Evolutionary conservation across 768 basidiomycete genomes (phyloP), one percentile per base, ranked within the genome.

Genomic region (Pilatotrama ljubarskyi): DNA sequence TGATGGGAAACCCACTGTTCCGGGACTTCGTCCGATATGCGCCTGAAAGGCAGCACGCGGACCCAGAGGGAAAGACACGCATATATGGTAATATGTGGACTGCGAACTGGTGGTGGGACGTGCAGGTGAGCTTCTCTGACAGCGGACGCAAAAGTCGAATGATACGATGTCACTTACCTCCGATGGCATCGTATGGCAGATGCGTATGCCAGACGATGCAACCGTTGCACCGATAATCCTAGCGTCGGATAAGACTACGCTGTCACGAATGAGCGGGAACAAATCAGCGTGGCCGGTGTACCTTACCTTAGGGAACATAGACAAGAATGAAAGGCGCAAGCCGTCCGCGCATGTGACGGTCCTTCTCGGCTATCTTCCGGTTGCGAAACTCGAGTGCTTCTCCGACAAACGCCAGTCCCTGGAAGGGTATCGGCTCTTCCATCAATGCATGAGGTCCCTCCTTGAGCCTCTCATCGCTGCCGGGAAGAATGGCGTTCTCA

Each of bases 51-150:
- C 73, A 76, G 42, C 80, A 72, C 52, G 41, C 58, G 0, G 73
- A 77, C 55, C 51, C 29, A 0, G 66, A 68, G 4, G 37, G 68
- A 13, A 70, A 44, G 2, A 50, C 58, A 1, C 62, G 73, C 0
- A 22, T 78, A 0, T 79, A 70, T 55, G 51, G 59, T 51, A 77
- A 82, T 48, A 77, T 81, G 75, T 71, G 78, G 51, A 79, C 80
- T 0, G 78, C 75, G 0, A 71, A 76, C 43, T 83, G 81, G 82
- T 82, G 81, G 82, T 80, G 77, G 78, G 49, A 55, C 3, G 75
- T 72, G 0, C 81, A 83, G 71, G 81, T 82, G 56, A 41, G 74
- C 20, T 15, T 48, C 26, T 8, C 25, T 48, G 47, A 29, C 10
- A 29, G 38, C 14, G n/a, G 14, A 9, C 29, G 29, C 29, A 10